Conservation (phyloP, 1,284 basidiomycete genomes). For the Cystobasidiaceae sp. region DNA sequence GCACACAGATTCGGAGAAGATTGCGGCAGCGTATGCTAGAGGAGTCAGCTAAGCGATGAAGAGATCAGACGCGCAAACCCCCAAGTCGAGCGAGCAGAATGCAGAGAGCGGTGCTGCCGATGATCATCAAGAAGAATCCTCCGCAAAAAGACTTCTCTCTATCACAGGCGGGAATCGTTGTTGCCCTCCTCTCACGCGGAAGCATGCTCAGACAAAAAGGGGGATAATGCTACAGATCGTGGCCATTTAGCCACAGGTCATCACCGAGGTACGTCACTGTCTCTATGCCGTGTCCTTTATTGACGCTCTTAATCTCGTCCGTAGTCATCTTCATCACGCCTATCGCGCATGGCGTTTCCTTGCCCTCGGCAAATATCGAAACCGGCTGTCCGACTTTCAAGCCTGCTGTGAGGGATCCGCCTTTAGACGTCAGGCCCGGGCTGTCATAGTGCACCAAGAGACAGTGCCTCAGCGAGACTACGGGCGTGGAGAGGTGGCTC, state of each 20-base stretch:
- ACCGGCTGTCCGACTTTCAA: conserved; percentile 69
- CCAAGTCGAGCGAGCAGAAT: no score
- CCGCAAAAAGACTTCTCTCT: no score
- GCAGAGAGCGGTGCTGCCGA: no score
- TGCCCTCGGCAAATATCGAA: conserved; percentile 90
- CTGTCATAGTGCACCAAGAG: conserved; percentile 15
- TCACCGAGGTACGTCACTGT: conserved; percentile 80
- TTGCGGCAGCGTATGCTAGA: conserved; percentile 7
- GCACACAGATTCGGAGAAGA: conserved; percentile 27
- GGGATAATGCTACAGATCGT: conserved; percentile 48
- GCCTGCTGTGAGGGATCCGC: conserved; percentile 74
- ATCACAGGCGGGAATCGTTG: no score
- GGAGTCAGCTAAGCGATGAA: conserved; percentile 39
- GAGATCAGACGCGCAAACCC: conserved; percentile 57
- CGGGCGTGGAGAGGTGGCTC: background rate
- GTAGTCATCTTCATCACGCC: conserved; percentile 77
- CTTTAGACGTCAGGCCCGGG: conserved; percentile 87
- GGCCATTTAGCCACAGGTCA: conserved; percentile 75
- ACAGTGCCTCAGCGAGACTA: background rate
- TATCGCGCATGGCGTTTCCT: conserved; percentile 83
- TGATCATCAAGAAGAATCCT: no score
- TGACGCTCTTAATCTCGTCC: conserved; percentile 81
- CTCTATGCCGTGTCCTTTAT: conserved; percentile 88
- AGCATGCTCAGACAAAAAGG: background rate
- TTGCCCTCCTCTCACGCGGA: no score